Base-by-base conservation (phyloP, 352 stramenopile species). In the Pythium vanterpoolii region DNA sequence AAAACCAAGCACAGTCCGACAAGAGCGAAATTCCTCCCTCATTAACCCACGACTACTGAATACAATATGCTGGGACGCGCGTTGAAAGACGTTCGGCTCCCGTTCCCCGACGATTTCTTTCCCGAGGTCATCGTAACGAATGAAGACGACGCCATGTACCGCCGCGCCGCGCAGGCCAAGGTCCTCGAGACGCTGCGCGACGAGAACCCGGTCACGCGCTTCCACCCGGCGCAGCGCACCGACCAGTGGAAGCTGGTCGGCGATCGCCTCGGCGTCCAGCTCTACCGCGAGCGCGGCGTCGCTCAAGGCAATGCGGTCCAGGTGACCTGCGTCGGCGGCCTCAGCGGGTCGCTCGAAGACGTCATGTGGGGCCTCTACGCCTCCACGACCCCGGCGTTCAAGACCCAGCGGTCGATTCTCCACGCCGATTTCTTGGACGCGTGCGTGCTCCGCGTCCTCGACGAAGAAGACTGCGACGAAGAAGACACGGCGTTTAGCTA, bases 21-120 rank as follows among this genome's bases (percentile, higher is more conserved):
- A 38, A 9, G 10, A 38, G 3, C 33, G 33, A 38, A 14, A 38
- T 38, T 16, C n/a, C n/a, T n/a, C n/a, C n/a, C n/a, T n/a, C n/a
- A n/a, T n/a, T 21, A 31, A 33, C 31, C 48, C 31, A 28, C 3
- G 33, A 9, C 10, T 38, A 26, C 19, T 11, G 33, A 27, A 21
- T n/a, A n/a, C n/a, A n/a, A n/a, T n/a, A 88, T 86, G 78, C 67
- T 88, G 51, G 54, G 64, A 24, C 79, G 79, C 49, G 76, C 79
- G 36, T 64, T 86, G 27, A 86, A 84, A 56, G 79, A 89, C 57
- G 74, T 86, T 28, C 75, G 74, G 62, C 64, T 89, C 23, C 79
- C 79, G 42, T 79, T 87, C 43, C 79, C 79, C 48, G 74, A 83
- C 46, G 73, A 87, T 53, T 89, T 89, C 59, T 89, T 89, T 64